These are phyloP conservation scores for Boechera stricta DNA, from an alignment of 345 rosid genomes.

Conservation along the genomic window DNA sequence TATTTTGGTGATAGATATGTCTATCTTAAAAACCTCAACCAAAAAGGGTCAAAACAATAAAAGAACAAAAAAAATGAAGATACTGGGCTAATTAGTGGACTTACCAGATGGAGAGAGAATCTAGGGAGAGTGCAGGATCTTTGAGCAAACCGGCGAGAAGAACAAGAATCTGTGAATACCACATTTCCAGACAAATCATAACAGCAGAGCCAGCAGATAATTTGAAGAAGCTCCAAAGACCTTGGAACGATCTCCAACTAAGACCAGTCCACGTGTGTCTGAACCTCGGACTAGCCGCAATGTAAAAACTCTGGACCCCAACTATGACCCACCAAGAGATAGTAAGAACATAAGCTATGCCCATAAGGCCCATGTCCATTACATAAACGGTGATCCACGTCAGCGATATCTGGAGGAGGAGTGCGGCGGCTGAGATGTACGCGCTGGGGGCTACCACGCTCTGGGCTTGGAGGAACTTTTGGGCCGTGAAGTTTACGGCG, in stretches of 20 bases:
- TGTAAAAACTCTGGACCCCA: slow-evolving; percentile 60
- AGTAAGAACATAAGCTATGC: slow-evolving; percentile 72
- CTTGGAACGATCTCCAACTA: slow-evolving; percentile 61
- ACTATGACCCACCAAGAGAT: slow-evolving; percentile 89
- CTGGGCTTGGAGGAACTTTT: slow-evolving; percentile 72
- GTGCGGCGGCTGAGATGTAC: slow-evolving; percentile 63
- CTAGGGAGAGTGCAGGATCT: slow-evolving; percentile 69
- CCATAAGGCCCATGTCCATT: slow-evolving; percentile 58
- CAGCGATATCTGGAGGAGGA: slow-evolving; percentile 53
- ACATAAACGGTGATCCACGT: slow-evolving; percentile 60
- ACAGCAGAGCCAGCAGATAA: slow-evolving; percentile 81
- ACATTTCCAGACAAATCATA: slow-evolving; percentile 89
- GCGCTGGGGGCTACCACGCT: slow-evolving; percentile 72
- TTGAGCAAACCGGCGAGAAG: slow-evolving; percentile 77
- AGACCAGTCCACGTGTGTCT: slow-evolving; percentile 75
- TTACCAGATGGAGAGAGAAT: slow-evolving; percentile 85
- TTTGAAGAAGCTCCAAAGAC: slow-evolving; percentile 72
- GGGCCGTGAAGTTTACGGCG: slow-evolving; percentile 76
- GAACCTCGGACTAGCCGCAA: slow-evolving; percentile 53
- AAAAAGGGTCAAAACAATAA: background rate
- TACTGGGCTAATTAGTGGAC: background rate
- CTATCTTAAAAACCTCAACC: too few species aligned
- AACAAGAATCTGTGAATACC: slow-evolving; percentile 82
- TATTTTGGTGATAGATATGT: background rate
- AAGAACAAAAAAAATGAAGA: background rate